Conservation (phyloP, 768 basidiomycete genomes). For the Trametes cingulata region DNA sequence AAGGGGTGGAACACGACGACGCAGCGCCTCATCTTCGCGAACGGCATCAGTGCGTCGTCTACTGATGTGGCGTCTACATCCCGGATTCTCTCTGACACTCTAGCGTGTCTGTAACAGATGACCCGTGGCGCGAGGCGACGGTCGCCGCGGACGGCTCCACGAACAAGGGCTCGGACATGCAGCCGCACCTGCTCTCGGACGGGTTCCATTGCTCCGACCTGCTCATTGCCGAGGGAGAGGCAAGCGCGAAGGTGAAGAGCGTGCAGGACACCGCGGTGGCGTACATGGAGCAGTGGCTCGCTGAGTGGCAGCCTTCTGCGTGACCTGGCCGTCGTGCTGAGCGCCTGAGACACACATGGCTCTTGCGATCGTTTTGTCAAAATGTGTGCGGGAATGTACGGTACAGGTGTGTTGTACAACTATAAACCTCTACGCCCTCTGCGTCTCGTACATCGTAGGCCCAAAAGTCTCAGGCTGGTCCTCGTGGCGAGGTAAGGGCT, state of each 20-base stretch:
- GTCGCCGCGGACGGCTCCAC: conserved; percentile 56
- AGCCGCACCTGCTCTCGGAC: conserved; percentile 56
- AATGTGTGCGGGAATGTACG: too few species aligned
- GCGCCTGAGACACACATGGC: too few species aligned
- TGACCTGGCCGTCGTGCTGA: too few species aligned
- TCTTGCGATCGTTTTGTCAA: too few species aligned
- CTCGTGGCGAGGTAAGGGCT: too few species aligned
- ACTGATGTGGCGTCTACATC: too few species aligned
- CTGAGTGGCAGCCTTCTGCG: conserved; percentile 21
- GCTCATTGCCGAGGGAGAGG: conserved; percentile 36
- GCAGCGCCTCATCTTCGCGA: conserved; percentile 66
- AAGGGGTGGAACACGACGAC: conserved; percentile 62
- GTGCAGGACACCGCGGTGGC: conserved; percentile 56
- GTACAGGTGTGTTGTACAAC: too few species aligned
- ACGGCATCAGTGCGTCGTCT: conserved; percentile 57
- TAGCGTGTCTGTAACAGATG: conserved; percentile 46
- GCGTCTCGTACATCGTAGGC: too few species aligned
- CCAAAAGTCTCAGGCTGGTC: too few species aligned
- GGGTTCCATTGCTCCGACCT: conserved; percentile 73
- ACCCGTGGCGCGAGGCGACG: conserved; percentile 71
- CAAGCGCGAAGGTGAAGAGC: conserved; percentile 49
- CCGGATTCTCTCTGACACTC: not conserved
- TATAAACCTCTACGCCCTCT: too few species aligned
- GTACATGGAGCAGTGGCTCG: conserved; percentile 57
- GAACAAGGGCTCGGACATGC: conserved; percentile 46